Evolutionary conservation across 192 early-diverging fungal genomes (phyloP).

Genomic region (Gaertneriomyces sp.): DNA sequence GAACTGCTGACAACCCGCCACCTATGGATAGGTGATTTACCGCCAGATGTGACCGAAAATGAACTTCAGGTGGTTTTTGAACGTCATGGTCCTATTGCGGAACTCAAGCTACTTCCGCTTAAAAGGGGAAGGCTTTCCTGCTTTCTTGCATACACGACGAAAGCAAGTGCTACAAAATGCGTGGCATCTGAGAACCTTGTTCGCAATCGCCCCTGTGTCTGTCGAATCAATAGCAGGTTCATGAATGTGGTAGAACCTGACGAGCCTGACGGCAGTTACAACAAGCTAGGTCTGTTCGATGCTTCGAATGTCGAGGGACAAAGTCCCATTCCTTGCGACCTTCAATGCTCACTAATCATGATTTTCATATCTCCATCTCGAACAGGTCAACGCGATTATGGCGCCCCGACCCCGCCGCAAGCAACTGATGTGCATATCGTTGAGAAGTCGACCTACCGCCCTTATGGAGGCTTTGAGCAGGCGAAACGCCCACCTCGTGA

Average conservation of each 20-base stretch:
- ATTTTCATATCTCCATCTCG: neutral
- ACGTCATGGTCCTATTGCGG: conserved; percentile 23
- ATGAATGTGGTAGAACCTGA: conserved; percentile 20
- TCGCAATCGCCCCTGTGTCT: neutral
- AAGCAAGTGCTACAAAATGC: conserved; percentile 17
- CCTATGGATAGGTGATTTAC: conserved; percentile 26
- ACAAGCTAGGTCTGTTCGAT: conserved; percentile 18
- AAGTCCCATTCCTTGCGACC: neutral
- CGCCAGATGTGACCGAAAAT: conserved; percentile 15
- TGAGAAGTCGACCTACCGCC: neutral
- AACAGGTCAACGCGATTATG: neutral
- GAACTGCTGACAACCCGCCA: conserved; percentile 21
- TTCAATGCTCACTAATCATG: neutral
- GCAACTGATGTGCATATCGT: neutral
- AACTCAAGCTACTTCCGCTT: conserved; percentile 24
- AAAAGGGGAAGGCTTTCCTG: conserved; percentile 10
- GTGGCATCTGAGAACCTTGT: conserved; percentile 14
- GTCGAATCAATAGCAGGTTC: conserved; percentile 19
- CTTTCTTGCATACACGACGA: conserved; percentile 25
- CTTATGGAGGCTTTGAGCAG: neutral
- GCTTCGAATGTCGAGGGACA: neutral
- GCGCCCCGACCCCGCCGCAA: neutral
- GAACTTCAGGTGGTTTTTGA: conserved; percentile 18
- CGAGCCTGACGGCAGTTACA: conserved; percentile 9
- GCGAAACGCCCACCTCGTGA: neutral